Percentiles rank a stretch among this genome's conserved stretches.
These are phyloP conservation scores for Alternaria sp. DNA, from an alignment of 2,329 filamentous ascomycete species.

Conservation along the genomic window DNA sequence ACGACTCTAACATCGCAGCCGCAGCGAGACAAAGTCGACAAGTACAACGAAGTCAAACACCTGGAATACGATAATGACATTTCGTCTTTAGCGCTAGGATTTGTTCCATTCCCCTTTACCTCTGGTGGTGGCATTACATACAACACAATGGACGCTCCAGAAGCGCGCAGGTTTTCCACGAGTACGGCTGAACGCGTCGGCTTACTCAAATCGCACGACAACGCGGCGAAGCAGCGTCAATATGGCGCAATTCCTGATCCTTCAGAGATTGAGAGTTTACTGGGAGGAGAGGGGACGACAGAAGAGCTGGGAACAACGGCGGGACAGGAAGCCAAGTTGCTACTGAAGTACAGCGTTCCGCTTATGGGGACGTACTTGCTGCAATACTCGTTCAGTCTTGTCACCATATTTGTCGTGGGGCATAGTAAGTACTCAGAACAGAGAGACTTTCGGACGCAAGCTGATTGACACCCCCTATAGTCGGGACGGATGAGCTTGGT, in stretches of 20 bases:
- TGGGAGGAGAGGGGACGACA: constrained; percentile 32
- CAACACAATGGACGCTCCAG: constrained; percentile 43
- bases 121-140: constrained; percentile 28
- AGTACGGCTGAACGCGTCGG: constrained; percentile 39
- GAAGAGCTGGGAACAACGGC: constrained; percentile 37
- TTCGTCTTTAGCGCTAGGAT: constrained; percentile 35
- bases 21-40: constrained; percentile 6
- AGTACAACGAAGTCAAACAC: constrained; percentile 7
- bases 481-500: constrained; percentile 62
- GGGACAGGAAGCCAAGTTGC: constrained; percentile 42
- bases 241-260: constrained; percentile 42
- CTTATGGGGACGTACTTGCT: constrained; percentile 64
- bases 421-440: constrained; percentile 44
- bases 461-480: constrained; percentile 1
- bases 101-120: constrained; percentile 34
- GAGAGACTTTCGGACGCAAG: neutral
- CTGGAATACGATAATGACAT: constrained; percentile 26
- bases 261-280: constrained; percentile 38
- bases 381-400: constrained; percentile 62
- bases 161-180: constrained; percentile 43
- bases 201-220: constrained; percentile 34
- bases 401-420: constrained; percentile 63
- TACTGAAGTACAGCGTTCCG: constrained; percentile 58
- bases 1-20: constrained; percentile 9
- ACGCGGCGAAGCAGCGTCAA: constrained; percentile 29